phyloP scores from a whole-genome alignment of 23 red algal species.

The Gracilaria domingensis region DNA sequence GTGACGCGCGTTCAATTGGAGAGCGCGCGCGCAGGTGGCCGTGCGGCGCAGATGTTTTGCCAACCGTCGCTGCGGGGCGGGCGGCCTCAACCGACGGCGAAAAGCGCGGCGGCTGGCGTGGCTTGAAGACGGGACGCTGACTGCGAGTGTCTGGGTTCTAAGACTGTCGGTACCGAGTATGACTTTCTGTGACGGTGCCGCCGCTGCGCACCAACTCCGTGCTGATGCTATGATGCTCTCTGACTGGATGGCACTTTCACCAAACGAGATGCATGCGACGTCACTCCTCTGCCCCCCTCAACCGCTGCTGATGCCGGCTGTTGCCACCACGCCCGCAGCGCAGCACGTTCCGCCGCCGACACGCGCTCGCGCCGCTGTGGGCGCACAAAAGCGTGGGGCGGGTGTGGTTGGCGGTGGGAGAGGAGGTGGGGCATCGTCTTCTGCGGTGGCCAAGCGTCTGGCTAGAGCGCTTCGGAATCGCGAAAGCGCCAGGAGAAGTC shows the following conservation, averaged over 20 bases:
- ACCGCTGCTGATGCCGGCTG: neutral
- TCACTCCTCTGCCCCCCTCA: neutral
- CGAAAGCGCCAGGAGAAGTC: neutral
- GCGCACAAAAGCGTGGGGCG: too few species aligned
- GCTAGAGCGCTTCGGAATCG: constrained; percentile 19
- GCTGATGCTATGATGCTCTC: neutral
- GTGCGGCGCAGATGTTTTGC: neutral
- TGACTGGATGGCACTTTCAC: neutral
- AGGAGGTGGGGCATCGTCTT: neutral
- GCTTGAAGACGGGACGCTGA: neutral
- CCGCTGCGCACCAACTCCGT: neutral
- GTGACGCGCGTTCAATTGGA: constrained; percentile 11
- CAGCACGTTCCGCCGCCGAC: neutral
- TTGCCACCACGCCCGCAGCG: neutral
- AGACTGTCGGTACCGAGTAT: constrained; percentile 3
- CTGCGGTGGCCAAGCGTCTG: neutral
- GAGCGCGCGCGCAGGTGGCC: neutral
- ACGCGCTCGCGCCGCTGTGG: too few species aligned
- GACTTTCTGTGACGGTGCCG: neutral
- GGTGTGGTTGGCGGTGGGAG: neutral
- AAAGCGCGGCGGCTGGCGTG: too few species aligned
- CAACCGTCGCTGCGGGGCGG: neutral
- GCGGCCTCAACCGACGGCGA: too few species aligned
- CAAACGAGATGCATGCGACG: neutral
- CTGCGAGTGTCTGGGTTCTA: neutral